Evolutionary conservation across 2,329 filamentous ascomycete species (phyloP), one percentile per base, ranked within the genome.

Genomic region (Aspergillus fischeri): DNA sequence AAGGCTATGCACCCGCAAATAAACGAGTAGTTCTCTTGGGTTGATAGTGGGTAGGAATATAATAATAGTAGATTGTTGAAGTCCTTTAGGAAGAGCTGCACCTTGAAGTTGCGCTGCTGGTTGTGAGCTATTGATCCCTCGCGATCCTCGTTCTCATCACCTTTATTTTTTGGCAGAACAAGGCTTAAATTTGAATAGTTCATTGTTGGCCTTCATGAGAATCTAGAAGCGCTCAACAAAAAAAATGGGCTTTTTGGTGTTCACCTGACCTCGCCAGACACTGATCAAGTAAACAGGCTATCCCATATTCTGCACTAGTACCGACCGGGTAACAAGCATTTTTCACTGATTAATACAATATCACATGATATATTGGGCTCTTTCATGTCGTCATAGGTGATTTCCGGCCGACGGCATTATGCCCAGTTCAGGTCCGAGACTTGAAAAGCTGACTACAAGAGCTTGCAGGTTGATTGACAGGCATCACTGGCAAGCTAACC

Each of bases 371-470:
- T 6, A 1, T n/a, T 2, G 14, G 14, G 38, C 14, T 24, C 25
- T 1, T 38, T 51, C 20, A 52, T 60, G 58, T 60, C 58, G 58
- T 60, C 58, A 60, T 60, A 54, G 32, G 41, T 41, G 44, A 41
- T 38, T 17, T 7, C 32, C 32, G 14, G 32, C 29, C 29, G 29
- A 32, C 29, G 29, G 29, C 29, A 32, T 32, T 14, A 29, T 4
- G 11, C 14, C 32, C 32, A 38, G 38, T n/a, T 24, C 49, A 48
- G 17, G 50, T 48, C 21, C 20, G 21, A 27, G 42, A 25, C 24
- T 48, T 11, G 29, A 32, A 10, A 4, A 10, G 9, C 28, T 32
- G 21, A 38, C 35, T 20, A 44, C 17, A 35, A 24, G 25, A n/a
- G 41, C 20, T 20, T 32, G 10, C 32, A 35, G 32, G 11, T 14